A percentile compares a stretch with the other conserved stretches of the same genome.
phyloP scores from a whole-genome alignment of 2,329 filamentous ascomycete species.

The Pseudogymnoascus sp. region DNA sequence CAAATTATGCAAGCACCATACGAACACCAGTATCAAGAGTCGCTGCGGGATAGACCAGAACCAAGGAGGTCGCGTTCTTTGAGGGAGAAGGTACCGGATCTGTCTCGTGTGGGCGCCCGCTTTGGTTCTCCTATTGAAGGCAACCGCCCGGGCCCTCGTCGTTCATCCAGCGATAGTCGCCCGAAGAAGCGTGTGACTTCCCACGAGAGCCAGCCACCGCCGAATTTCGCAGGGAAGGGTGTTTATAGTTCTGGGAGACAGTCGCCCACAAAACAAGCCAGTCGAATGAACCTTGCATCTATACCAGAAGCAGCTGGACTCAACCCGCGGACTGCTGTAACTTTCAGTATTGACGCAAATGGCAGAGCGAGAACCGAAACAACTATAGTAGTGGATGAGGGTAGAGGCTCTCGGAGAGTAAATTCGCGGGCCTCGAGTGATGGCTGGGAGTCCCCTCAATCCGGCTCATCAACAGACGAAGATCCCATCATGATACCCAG shows the following conservation, averaged over 20 bases:
- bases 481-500: slow-evolving; percentile 60
- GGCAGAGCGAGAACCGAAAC: slow-evolving; percentile 38
- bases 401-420: slow-evolving; percentile 15
- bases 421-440: slow-evolving; percentile 19
- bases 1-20: slow-evolving; percentile 25
- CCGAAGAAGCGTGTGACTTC: slow-evolving; percentile 10
- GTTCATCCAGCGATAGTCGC: slow-evolving; percentile 26
- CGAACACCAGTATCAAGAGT: slow-evolving; percentile 28
- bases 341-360: slow-evolving; percentile 56
- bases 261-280: slow-evolving; percentile 46
- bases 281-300: slow-evolving; percentile 45
- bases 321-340: slow-evolving; percentile 44
- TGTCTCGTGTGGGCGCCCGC: slow-evolving; percentile 24
- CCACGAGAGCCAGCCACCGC: neutral
- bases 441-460: slow-evolving; percentile 40
- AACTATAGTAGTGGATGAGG: slow-evolving; percentile 22
- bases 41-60: slow-evolving; percentile 26
- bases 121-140: slow-evolving; percentile 26
- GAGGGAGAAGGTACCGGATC: slow-evolving; percentile 17
- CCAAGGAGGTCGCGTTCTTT: slow-evolving; percentile 16
- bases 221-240: slow-evolving; percentile 9
- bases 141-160: slow-evolving; percentile 22
- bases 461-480: slow-evolving; percentile 53
- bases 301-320: slow-evolving; percentile 45
- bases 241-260: slow-evolving; percentile 21